Evolutionary conservation across 768 basidiomycete species (phyloP).

Genomic region (Rossbeevera mucosa): DNA sequence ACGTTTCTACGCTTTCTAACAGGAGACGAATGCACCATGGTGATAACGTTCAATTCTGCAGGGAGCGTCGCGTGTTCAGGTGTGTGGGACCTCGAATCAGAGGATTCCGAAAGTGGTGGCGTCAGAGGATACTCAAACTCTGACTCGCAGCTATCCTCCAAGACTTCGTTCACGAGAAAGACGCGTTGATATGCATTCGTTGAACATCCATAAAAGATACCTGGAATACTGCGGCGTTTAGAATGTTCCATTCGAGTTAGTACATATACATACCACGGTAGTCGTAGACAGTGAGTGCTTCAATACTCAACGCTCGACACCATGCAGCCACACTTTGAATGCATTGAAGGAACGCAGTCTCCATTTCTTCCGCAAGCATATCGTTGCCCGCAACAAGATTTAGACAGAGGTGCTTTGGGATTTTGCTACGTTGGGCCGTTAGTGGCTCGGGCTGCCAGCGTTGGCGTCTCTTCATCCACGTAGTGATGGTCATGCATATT

Average conservation of each 20-base stretch:
- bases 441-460: constrained; percentile 45
- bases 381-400: constrained; percentile 49
- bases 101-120: constrained; percentile 72
- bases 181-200: constrained; percentile 40
- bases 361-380: constrained; percentile 32
- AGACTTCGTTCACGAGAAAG: constrained; percentile 20
- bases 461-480: constrained; percentile 38
- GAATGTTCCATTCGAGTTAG: background rate
- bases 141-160: constrained; percentile 40
- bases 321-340: constrained; percentile 51
- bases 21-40: constrained; percentile 14
- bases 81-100: constrained; percentile 59
- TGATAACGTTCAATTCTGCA: constrained; percentile 15
- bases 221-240: constrained; percentile 26
- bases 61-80: constrained; percentile 34
- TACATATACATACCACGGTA: constrained; percentile 50
- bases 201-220: constrained; percentile 37
- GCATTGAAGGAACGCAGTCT: constrained; percentile 47
- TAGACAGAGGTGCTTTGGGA: constrained; percentile 65
- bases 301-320: constrained; percentile 61
- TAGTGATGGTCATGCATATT: constrained; percentile 36
- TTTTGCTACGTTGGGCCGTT: constrained; percentile 46
- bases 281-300: constrained; percentile 68
- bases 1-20: constrained; percentile 23
- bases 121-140: constrained; percentile 70